Evolutionary conservation across 2,329 filamentous ascomycete genomes (phyloP).

Genomic region (Fusarium longipes): DNA sequence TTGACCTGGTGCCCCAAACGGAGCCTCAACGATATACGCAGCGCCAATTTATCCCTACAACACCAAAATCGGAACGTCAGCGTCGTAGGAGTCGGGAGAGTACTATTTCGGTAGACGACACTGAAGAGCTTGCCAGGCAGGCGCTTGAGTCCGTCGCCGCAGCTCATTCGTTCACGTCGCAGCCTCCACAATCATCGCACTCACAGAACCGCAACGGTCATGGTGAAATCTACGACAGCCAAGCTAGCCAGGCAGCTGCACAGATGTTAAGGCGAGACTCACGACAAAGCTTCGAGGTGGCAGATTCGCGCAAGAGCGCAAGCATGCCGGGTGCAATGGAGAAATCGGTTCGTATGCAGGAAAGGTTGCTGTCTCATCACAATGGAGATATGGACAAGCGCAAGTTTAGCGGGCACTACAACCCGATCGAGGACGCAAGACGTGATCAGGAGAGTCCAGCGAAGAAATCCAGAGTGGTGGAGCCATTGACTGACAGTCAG

Average conservation of each 20-base stretch:
- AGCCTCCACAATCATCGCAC: conserved; percentile 43
- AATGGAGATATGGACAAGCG: conserved; percentile 62
- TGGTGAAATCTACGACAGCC: conserved; percentile 73
- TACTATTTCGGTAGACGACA: conserved; percentile 79
- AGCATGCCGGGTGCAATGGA: conserved; percentile 59
- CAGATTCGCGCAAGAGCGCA: conserved; percentile 58
- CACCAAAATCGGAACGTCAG: conserved; percentile 56
- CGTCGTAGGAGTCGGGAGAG: conserved; percentile 82
- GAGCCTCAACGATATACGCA: conserved; percentile 63
- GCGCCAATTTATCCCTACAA: conserved; percentile 58
- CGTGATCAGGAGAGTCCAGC: conserved; percentile 58
- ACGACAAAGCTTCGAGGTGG: conserved; percentile 64
- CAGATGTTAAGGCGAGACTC: conserved; percentile 75
- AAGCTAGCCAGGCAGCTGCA: conserved; percentile 81
- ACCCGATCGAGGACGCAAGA: conserved; percentile 47
- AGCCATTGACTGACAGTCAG: conserved; percentile 52
- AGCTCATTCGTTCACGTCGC: conserved; percentile 49
- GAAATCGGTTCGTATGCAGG: conserved; percentile 59
- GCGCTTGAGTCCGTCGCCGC: conserved; percentile 66
- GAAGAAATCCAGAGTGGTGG: conserved; percentile 63
- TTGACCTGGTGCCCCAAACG: conserved; percentile 70
- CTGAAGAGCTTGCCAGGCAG: conserved; percentile 67
- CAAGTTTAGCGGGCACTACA: conserved; percentile 57
- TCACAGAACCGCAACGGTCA: conserved; percentile 46
- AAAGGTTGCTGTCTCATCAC: conserved; percentile 61